Evolutionary conservation across 2,329 filamentous ascomycete species (phyloP), one percentile per base, ranked within the genome.

Genomic region (Aspergillus versicolor): DNA sequence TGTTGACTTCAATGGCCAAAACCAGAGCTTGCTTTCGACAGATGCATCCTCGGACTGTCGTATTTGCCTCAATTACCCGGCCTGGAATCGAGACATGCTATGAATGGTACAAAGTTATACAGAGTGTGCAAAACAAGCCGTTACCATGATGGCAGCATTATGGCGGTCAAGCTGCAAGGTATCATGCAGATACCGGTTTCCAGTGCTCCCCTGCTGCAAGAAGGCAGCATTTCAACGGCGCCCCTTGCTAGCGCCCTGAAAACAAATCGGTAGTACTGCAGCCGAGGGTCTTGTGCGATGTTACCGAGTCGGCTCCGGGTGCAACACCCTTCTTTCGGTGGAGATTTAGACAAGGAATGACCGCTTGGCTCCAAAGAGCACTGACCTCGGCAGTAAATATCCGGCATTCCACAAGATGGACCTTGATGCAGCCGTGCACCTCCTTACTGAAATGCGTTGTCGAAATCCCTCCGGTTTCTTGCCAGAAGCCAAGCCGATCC

Each of bases 111-210:
- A 30, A 9, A 11, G 27, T 30, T 30, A 30, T 30, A 30, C 9
- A 9, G 27, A 30, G 3, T 1, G 8, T 30, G 27, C 27, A 8
- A 30, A 30, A 9, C 3, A 30, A 11, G 27, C 9, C 3, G 9
- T 30, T 30, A 4, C 27, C 9, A 15, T 73, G 17, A 77, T 74
- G 0, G 67, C 65, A 2, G 70, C 66, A 22, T 72, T 68, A 47
- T 75, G 71, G 8, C 72, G 66, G 62, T 77, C 74, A 71, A 75
- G 78, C 1, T 76, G 77, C 41, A 77, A 79, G 22, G 78, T 71
- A 1, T 76, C 71, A 53, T 78, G 75, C 8, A 76, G 76, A 61
- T 75, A 77, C 65, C 65, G 78, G 15, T 68, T 68, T 21, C 68
- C 67, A 56, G 75, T 66, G 38, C 68, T 70, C 15, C 75, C 76